phyloP scores from a whole-genome alignment of 78 protist species.

The Protostelium mycophagum region DNA sequence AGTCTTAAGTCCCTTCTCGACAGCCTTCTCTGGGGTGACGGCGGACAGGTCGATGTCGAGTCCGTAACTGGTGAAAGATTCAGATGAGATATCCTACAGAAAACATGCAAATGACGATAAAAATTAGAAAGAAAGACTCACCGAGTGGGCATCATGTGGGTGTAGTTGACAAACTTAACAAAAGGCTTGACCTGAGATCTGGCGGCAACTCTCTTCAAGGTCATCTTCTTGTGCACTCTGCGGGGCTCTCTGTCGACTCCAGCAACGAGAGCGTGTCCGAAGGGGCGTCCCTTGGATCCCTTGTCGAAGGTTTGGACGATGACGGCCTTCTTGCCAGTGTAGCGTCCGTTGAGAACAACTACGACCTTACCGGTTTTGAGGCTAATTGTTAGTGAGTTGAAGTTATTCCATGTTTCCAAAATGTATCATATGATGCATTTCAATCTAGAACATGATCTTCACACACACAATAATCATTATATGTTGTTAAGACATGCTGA shows the following conservation, averaged over 20 bases:
- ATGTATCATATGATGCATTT: not conserved
- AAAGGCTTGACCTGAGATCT: constrained; percentile 90
- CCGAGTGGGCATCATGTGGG: constrained; percentile 98
- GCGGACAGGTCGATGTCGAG: not conserved
- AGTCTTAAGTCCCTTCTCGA: constrained; percentile 53
- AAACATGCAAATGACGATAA: not conserved
- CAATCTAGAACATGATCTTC: not conserved
- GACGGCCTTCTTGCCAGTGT: constrained; percentile 98
- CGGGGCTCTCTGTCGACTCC: constrained; percentile 93
- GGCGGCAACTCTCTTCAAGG: constrained; percentile 69
- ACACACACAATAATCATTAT: not conserved
- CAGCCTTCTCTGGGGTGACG: not conserved
- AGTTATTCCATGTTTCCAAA: not conserved
- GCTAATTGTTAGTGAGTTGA: constrained; percentile 9
- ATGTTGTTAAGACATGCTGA: not conserved
- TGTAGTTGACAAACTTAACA: constrained; percentile 94
- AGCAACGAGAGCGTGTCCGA: constrained; percentile 94
- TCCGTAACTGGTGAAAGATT: not conserved
- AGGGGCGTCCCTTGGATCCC: constrained; percentile 77
- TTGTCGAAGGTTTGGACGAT: constrained; percentile 87
- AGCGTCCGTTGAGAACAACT: constrained; percentile 90
- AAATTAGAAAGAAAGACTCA: constrained; percentile 10
- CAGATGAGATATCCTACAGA: not conserved
- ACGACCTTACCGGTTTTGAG: constrained; percentile 96
- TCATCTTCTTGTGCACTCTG: constrained; percentile 76